Base-by-base conservation (phyloP, 345 rosid species). In the Murraya paniculata region DNA sequence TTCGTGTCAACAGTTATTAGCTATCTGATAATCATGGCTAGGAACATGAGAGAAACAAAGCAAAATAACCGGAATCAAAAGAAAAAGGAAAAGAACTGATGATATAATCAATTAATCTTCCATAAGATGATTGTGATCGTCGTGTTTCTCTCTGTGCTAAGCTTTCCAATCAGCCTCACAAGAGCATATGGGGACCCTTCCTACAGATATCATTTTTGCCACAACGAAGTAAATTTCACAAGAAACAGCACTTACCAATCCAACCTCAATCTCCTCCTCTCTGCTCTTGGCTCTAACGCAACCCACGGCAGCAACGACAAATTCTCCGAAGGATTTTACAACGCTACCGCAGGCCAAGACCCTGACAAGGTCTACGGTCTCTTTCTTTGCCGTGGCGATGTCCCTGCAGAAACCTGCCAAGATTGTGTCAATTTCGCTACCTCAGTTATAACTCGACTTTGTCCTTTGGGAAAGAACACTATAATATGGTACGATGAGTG, bases 311-410 rank as follows among this genome's bases (percentile, higher is more conserved):
- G 31, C 27, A 76, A 1, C 18, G 13, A 41, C 14, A 79, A 76
- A 21, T 81, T 65, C 56, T 65, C 60, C 48, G 45, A 24, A 9
- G 22, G 59, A 31, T 81, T 72, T 53, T 31, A 72, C 70, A 41
- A 33, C 28, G 27, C n/a, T 48, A 64, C 81, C 0, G 13, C 21
- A 24, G 78, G 84, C 25, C 69, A 33, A 16, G 75, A 59, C 10
- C 70, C 59, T 19, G 55, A 53, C 68, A 16, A 18, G 9, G 64
- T 75, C 30, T 50, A 61, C 8, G 82, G 79, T 39, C 53, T 61
- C 13, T 74, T 57, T 68, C 82, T 74, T 7, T 79, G 82, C 74
- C 74, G 56, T 0, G 82, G 78, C 0, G 74, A 80, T 21, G 18
- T 35, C 31, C 1, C 8, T 21, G 0, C 24, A 0, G 28, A 27